A percentile compares a stretch with the other conserved stretches of the same genome.
Conservation (phyloP, 371 early-diverging fungal species). For the Lichtheimia hyalospora region DNA sequence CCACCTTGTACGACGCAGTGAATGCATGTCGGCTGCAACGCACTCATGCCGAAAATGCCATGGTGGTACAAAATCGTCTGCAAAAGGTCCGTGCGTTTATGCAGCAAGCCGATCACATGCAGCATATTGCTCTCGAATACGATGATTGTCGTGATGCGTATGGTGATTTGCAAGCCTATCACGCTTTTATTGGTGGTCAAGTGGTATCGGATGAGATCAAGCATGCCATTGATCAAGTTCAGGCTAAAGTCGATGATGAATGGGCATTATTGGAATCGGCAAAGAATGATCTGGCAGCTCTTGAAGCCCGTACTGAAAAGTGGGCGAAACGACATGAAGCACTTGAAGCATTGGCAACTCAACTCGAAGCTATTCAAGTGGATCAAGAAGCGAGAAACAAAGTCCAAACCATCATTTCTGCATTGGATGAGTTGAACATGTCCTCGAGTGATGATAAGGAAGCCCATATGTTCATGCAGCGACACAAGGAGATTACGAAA, state of each 20-base stretch:
- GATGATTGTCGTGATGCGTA: constrained; percentile 38
- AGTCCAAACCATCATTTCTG: neutral
- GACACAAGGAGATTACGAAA: neutral
- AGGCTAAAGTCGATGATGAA: constrained; percentile 1
- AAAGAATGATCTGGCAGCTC: neutral
- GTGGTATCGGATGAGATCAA: constrained; percentile 17
- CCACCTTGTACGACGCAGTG: constrained; percentile 38
- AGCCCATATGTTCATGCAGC: neutral
- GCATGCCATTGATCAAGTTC: constrained; percentile 17
- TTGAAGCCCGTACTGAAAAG: constrained; percentile 2
- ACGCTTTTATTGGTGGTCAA: constrained; percentile 28
- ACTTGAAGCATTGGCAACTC: neutral
- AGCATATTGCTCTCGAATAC: constrained; percentile 5
- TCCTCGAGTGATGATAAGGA: too few relatives aligned
- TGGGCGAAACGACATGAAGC: constrained; percentile 10
- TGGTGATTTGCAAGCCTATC: constrained; percentile 37
- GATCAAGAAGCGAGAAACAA: neutral
- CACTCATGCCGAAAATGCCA: constrained; percentile 22
- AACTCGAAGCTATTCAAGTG: neutral
- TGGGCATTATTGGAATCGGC: constrained; percentile 8
- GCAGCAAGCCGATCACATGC: neutral
- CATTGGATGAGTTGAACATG: neutral
- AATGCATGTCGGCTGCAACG: constrained; percentile 36
- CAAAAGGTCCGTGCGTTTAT: constrained; percentile 8
- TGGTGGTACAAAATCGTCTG: constrained; percentile 2